Evolutionary conservation across 176 grass and related monocot species (phyloP).

Genomic region (Elaeis guineensis): DNA sequence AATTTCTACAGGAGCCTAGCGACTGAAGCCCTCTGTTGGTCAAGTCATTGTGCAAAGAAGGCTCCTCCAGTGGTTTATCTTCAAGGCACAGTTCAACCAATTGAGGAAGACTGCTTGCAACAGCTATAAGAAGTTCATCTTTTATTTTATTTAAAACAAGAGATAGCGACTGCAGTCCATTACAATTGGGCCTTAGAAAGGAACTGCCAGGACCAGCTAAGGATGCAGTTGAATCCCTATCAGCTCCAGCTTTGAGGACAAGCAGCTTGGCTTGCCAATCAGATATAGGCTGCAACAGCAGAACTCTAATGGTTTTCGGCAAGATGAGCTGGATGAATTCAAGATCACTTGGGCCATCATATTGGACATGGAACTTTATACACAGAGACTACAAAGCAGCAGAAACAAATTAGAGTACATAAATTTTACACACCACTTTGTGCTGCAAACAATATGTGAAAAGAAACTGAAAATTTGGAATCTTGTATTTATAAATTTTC

Average conservation of each 20-base stretch:
- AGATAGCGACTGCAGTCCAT: conserved; percentile 54
- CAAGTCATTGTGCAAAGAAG: conserved; percentile 53
- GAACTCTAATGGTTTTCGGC: conserved; percentile 53
- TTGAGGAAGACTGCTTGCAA: conserved; percentile 47
- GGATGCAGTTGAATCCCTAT: not conserved
- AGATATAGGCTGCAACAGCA: conserved; percentile 60
- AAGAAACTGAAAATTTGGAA: no score
- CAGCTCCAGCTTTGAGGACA: conserved; percentile 23
- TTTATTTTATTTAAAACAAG: conserved; percentile 75
- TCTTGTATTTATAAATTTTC: conserved; percentile 7
- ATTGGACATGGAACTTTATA: conserved; percentile 53
- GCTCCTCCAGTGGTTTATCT: conserved; percentile 46
- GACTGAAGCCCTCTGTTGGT: conserved; percentile 73
- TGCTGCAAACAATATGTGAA: no score
- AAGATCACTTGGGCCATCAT: conserved; percentile 25
- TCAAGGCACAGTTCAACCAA: conserved; percentile 79
- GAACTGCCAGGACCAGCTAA: not conserved
- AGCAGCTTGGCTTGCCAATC: conserved; percentile 44
- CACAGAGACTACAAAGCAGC: conserved; percentile 56
- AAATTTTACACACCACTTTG: no score
- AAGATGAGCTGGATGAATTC: conserved; percentile 26
- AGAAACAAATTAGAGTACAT: not conserved
- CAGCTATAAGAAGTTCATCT: conserved; percentile 52
- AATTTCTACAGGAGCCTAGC: conserved; percentile 63
- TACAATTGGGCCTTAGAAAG: conserved; percentile 15